A percentile compares a stretch with the other conserved stretches of the same genome.
Conservation (phyloP, 495 filamentous ascomycete genomes). For the Copromyces sp. region DNA sequence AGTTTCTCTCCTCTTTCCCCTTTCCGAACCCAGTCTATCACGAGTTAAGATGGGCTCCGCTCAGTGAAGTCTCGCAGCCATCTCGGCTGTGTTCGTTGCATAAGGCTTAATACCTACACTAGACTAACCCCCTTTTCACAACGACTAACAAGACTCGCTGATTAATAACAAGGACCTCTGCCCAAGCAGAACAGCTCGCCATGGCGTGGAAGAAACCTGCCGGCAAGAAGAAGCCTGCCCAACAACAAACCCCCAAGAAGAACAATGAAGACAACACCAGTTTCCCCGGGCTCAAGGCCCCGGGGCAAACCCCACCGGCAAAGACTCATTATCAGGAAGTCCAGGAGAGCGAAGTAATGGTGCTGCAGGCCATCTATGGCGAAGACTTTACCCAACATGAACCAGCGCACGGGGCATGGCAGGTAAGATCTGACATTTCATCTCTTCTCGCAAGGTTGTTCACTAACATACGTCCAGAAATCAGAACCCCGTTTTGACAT, state of each 20-base stretch:
- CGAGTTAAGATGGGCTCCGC: conserved; percentile 15
- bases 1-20: not conserved
- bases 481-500: conserved; percentile 75
- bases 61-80: conserved; percentile 22
- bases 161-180: not conserved
- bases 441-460: not conserved
- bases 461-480: conserved; percentile 40
- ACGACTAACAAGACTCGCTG: not conserved
- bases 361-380: conserved; percentile 78
- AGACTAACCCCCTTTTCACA: not conserved
- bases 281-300: conserved; percentile 31
- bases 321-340: conserved; percentile 68
- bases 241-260: conserved; percentile 19
- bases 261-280: conserved; percentile 26
- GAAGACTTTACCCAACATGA: conserved; percentile 77
- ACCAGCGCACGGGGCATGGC: conserved; percentile 70
- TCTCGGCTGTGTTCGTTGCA: conserved; percentile 15
- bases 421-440: conserved; percentile 39
- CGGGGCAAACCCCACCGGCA: conserved; percentile 21
- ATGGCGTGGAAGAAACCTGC: conserved; percentile 38
- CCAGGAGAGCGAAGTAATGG: conserved; percentile 82
- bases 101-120: not conserved
- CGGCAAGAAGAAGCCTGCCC: conserved; percentile 29
- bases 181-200: conserved; percentile 9
- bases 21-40: not conserved